A percentile compares a stretch with the other conserved stretches of the same genome.
phyloP scores from a whole-genome alignment of 192 early-diverging fungal genomes.

The Coemansia guatemalensis region DNA sequence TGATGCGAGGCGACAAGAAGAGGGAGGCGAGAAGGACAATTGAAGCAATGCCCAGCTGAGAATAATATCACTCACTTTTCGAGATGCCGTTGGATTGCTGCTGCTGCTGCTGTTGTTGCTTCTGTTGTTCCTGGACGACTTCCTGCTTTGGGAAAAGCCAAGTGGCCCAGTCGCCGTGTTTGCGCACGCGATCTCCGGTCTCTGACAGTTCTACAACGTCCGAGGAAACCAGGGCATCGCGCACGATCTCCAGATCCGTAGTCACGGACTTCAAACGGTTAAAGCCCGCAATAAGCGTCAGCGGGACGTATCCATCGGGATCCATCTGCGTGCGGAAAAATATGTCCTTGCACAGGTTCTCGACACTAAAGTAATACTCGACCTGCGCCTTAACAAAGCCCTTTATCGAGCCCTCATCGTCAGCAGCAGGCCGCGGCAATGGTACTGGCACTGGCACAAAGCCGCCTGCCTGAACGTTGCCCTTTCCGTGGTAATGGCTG shows the following conservation, averaged over 20 bases:
- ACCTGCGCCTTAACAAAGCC: slow-evolving; percentile 54
- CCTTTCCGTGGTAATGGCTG: slow-evolving; percentile 52
- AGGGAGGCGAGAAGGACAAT: background rate
- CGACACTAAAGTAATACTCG: slow-evolving; percentile 97
- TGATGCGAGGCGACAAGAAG: background rate
- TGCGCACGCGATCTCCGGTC: slow-evolving; percentile 60
- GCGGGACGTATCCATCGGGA: slow-evolving; percentile 75
- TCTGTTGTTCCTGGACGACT: slow-evolving; percentile 46
- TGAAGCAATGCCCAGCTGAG: background rate
- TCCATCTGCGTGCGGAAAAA: slow-evolving; percentile 95
- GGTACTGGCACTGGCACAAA: slow-evolving; percentile 33
- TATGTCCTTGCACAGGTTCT: slow-evolving; percentile 95
- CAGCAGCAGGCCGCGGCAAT: slow-evolving; percentile 37
- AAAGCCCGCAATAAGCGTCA: slow-evolving; percentile 80
- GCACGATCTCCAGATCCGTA: slow-evolving; percentile 63
- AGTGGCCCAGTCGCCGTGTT: slow-evolving; percentile 77
- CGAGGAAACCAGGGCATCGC: slow-evolving; percentile 55
- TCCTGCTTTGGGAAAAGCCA: slow-evolving; percentile 80
- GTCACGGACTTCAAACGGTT: slow-evolving; percentile 82
- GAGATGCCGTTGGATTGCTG: slow-evolving; percentile 33
- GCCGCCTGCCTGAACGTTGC: slow-evolving; percentile 46
- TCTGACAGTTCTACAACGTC: slow-evolving; percentile 62
- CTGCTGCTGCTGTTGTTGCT: slow-evolving; percentile 44
- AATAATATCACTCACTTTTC: slow-evolving; percentile 54
- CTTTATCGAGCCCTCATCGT: slow-evolving; percentile 44